phyloP scores from a whole-genome alignment of 495 filamentous ascomycete species.

The Peziza echinospora region DNA sequence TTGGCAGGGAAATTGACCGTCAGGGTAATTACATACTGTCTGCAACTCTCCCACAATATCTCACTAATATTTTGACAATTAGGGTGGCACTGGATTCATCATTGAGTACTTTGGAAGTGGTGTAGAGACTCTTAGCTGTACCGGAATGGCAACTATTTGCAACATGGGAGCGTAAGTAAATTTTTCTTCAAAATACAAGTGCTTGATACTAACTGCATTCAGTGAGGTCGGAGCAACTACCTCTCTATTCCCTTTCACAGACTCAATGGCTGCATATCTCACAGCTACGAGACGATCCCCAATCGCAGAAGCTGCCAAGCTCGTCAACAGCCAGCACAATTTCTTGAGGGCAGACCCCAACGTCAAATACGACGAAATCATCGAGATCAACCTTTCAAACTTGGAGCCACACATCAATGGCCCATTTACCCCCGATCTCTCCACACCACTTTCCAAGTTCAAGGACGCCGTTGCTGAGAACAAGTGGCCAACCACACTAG shows the following conservation, averaged over 20 bases:
- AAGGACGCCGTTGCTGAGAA: conserved; percentile 60
- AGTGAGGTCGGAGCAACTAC: conserved; percentile 89
- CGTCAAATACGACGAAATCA: conserved; percentile 70
- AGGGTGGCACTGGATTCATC: conserved; percentile 79
- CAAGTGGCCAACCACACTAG: conserved; percentile 75
- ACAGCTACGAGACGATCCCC: conserved; percentile 57
- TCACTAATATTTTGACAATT: background rate
- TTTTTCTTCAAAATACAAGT: too few relatives aligned
- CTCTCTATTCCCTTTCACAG: conserved; percentile 71
- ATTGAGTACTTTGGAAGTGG: conserved; percentile 87
- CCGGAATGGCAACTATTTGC: conserved; percentile 77
- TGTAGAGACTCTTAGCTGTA: conserved; percentile 70
- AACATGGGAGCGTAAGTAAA: conserved; percentile 51
- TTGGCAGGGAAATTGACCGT: conserved; percentile 83
- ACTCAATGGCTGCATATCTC: conserved; percentile 52
- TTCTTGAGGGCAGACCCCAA: conserved; percentile 53
- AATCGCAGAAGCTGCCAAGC: conserved; percentile 40
- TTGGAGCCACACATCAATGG: conserved; percentile 96
- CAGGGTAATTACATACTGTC: conserved; percentile 23
- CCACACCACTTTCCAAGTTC: conserved; percentile 75
- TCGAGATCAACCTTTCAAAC: conserved; percentile 75
- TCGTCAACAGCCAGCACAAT: conserved; percentile 30
- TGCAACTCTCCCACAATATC: background rate
- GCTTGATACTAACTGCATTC: background rate
- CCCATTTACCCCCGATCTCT: conserved; percentile 86